Evolutionary conservation across 1,284 basidiomycete species (phyloP).

Genomic region (Anthracocystis setariae): DNA sequence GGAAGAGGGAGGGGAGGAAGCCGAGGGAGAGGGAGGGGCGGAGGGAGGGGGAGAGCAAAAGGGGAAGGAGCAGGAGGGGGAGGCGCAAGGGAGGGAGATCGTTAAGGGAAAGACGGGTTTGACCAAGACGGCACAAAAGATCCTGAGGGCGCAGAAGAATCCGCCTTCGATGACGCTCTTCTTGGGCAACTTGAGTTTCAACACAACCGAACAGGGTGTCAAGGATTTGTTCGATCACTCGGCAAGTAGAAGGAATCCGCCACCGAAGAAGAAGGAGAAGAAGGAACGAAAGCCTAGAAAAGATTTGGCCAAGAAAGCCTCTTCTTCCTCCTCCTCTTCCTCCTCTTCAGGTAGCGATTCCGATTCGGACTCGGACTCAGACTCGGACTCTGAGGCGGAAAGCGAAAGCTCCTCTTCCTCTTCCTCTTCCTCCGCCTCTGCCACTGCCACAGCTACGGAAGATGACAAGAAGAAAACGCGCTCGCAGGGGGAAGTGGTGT

Average conservation of each 20-base stretch:
- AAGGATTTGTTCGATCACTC: slow-evolving; percentile 75
- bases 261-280: slow-evolving; percentile 18
- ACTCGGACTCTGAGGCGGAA: too few relatives aligned
- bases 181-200: slow-evolving; percentile 88
- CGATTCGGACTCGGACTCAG: slow-evolving; percentile 61
- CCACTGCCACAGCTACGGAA: neutral
- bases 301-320: neutral
- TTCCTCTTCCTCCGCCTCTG: slow-evolving; percentile 18
- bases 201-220: slow-evolving; percentile 79
- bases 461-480: neutral
- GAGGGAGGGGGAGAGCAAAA: neutral
- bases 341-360: slow-evolving; percentile 11
- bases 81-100: slow-evolving; percentile 1
- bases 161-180: slow-evolving; percentile 84
- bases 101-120: slow-evolving; percentile 68
- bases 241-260: slow-evolving; percentile 41
- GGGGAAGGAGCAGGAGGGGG: neutral
- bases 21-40: too few relatives aligned
- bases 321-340: slow-evolving; percentile 19
- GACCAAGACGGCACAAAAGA: slow-evolving; percentile 83
- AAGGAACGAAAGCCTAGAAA: slow-evolving; percentile 17
- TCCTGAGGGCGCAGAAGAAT: slow-evolving; percentile 82
- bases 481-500: slow-evolving; percentile 7
- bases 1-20: slow-evolving; percentile 1
- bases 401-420: neutral